Percentiles rank a stretch among this genome's conserved stretches.
Evolutionary conservation across 768 basidiomycete genomes (phyloP).

Genomic region (Fomitopsis serialis): DNA sequence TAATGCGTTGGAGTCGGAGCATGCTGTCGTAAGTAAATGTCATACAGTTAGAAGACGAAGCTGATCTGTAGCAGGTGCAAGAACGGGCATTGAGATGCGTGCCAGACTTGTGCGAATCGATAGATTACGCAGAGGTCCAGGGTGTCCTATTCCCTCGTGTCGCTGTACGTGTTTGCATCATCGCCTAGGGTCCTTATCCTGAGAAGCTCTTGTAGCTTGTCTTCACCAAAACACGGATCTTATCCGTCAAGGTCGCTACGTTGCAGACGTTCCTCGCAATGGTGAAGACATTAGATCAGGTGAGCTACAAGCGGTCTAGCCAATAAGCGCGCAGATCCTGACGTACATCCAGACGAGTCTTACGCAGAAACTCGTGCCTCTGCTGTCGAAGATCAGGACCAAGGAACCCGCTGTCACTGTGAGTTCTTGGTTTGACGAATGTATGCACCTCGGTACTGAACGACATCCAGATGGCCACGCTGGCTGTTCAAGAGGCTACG

Average conservation of each 20-base stretch:
- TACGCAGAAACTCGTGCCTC: constrained; percentile 92
- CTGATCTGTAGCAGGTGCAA: constrained; percentile 56
- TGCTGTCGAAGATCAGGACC: constrained; percentile 91
- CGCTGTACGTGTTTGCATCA: constrained; percentile 51
- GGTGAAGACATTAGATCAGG: constrained; percentile 89
- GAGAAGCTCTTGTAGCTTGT: constrained; percentile 63
- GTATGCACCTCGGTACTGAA: neutral
- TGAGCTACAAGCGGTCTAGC: constrained; percentile 31
- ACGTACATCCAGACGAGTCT: constrained; percentile 53
- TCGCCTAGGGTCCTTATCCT: neutral
- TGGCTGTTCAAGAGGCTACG: constrained; percentile 93
- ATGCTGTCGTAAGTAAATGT: constrained; percentile 53
- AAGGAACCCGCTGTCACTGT: constrained; percentile 96
- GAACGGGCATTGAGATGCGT: constrained; percentile 83
- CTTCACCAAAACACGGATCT: constrained; percentile 86
- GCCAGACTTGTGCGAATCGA: constrained; percentile 84
- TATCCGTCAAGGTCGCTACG: constrained; percentile 90
- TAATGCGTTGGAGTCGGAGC: constrained; percentile 94
- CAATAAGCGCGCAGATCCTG: too few relatives aligned
- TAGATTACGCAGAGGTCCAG: constrained; percentile 95
- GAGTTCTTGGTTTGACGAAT: neutral
- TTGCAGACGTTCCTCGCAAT: constrained; percentile 77
- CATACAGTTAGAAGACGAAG: neutral
- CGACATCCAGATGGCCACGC: constrained; percentile 66
- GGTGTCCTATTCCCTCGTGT: constrained; percentile 86